These are phyloP conservation scores for Angomonas ambiguus DNA, from an alignment of 208 protist species.

Conservation along the genomic window DNA sequence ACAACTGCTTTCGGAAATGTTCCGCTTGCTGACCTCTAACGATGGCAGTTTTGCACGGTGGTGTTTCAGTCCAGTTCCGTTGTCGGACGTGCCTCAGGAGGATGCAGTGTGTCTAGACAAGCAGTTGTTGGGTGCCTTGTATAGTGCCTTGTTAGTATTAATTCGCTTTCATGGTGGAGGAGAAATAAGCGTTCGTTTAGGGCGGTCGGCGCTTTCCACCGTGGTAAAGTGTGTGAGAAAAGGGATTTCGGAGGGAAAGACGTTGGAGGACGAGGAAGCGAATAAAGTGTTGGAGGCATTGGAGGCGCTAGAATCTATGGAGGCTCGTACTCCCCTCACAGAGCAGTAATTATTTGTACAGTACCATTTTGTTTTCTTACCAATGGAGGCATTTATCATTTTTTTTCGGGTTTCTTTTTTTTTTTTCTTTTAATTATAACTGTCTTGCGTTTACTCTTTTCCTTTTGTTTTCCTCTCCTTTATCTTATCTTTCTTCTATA, in stretches of 20 bases:
- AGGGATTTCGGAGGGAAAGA: not conserved
- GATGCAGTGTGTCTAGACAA: not conserved
- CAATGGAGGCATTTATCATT: too few relatives aligned
- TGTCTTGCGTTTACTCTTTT: not conserved
- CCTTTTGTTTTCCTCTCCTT: slow-evolving; percentile 8
- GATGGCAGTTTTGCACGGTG: not conserved
- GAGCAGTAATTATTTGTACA: not conserved
- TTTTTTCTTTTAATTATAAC: not conserved
- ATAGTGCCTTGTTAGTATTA: not conserved
- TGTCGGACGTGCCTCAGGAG: not conserved
- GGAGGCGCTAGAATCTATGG: not conserved
- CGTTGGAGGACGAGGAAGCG: not conserved
- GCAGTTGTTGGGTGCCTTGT: not conserved
- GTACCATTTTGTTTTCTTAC: too few relatives aligned
- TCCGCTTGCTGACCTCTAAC: not conserved
- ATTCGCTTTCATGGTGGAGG: not conserved
- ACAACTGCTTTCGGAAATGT: not conserved
- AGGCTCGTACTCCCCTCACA: not conserved
- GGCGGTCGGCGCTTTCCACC: not conserved
- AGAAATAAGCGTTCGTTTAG: not conserved
- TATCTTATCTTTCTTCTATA: not conserved
- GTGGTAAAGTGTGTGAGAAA: not conserved
- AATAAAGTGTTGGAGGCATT: not conserved
- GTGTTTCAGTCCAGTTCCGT: not conserved
- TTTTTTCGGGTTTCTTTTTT: too few relatives aligned